These are phyloP conservation scores for Cercospora brassicicola DNA, from an alignment of 2,329 filamentous ascomycete species.

Conservation along the genomic window DNA sequence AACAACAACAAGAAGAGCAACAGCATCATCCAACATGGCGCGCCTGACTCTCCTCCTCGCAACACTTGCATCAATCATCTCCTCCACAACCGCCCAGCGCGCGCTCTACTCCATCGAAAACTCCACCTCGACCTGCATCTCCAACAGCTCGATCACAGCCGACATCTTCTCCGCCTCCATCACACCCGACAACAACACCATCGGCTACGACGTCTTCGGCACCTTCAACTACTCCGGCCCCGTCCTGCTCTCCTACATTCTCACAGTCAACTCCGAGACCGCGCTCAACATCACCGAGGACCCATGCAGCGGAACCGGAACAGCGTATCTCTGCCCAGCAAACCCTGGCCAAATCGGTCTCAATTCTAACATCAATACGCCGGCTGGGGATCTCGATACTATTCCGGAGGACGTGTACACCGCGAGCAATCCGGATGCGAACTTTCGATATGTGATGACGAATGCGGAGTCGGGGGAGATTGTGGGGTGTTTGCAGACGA, in stretches of 20 bases:
- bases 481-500: constrained; percentile 8
- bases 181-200: constrained; percentile 70
- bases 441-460: background rate
- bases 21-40: background rate
- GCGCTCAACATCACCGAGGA: constrained; percentile 64
- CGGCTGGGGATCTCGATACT: background rate
- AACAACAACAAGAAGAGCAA: background rate
- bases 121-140: constrained; percentile 79
- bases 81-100: constrained; percentile 50
- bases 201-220: constrained; percentile 72
- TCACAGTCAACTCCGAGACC: constrained; percentile 67
- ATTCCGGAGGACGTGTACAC: constrained; percentile 8
- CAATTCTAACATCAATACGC: background rate
- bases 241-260: constrained; percentile 71
- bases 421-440: background rate
- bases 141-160: constrained; percentile 79
- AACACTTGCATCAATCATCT: background rate
- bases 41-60: background rate
- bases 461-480: background rate
- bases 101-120: constrained; percentile 67
- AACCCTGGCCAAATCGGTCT: background rate
- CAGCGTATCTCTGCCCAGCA: constrained; percentile 1
- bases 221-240: constrained; percentile 82
- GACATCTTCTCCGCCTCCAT: constrained; percentile 82
- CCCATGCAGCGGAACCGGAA: background rate